Evolutionary conservation across 768 basidiomycete species (phyloP).

Genomic region (Amylocystis lapponica): DNA sequence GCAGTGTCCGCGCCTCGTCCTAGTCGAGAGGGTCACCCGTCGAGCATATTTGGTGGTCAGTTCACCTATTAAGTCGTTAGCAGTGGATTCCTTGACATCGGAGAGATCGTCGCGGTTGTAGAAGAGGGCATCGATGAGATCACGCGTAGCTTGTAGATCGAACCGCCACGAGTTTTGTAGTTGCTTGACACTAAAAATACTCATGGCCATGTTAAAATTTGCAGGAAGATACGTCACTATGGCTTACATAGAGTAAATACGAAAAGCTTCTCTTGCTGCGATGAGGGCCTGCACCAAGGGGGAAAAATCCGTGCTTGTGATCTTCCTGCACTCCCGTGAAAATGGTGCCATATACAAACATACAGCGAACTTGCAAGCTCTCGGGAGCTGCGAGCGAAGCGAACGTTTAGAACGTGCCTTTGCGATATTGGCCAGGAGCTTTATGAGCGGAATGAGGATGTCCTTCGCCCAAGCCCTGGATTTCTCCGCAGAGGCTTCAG

Average conservation of each 20-base stretch:
- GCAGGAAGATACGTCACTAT: no score
- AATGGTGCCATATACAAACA: not conserved
- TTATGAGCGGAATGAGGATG: constrained; percentile 1
- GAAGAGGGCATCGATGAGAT: not conserved
- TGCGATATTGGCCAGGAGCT: not conserved
- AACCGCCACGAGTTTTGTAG: no score
- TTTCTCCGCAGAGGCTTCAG: not conserved
- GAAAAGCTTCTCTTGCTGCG: no score
- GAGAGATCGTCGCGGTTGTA: not conserved
- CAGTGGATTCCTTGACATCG: not conserved
- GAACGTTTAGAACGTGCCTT: no score
- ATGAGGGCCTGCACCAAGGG: not conserved
- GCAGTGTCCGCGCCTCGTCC: not conserved
- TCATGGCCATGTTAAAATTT: no score
- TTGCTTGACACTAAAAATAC: no score
- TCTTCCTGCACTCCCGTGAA: not conserved
- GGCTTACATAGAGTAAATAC: no score
- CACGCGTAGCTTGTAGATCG: no score
- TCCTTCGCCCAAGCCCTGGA: not conserved
- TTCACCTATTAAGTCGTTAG: not conserved
- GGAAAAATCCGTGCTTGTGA: not conserved
- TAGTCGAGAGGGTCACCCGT: not conserved
- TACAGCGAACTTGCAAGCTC: not conserved
- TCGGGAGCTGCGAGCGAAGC: not conserved
- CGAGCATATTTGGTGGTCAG: no score